Evolutionary conservation across 495 filamentous ascomycete species (phyloP), one percentile per base, ranked within the genome.

Genomic region (Patellaria atrata): DNA sequence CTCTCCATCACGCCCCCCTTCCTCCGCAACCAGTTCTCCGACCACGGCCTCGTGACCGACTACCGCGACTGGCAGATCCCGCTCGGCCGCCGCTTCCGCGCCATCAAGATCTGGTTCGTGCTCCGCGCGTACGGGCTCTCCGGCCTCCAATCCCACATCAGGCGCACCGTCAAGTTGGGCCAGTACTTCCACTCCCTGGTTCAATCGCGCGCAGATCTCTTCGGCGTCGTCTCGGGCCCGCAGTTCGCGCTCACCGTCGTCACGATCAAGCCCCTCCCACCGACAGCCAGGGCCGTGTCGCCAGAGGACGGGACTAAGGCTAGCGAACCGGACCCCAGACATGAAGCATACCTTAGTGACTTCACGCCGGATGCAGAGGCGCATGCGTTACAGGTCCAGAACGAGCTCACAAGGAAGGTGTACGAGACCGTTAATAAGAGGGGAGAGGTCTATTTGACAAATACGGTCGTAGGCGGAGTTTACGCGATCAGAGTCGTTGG

Each of bases 1-100:
- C 70, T 94, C 19, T 77, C 73, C 48, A 78, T 94, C 54, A 81
- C 77, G 32, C 83, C 82, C 2, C 68, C 77, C 5, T 96, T 91
- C 58, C 70, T 91, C 6, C 67, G 71, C 39, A 94, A 93, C 57
- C 55, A 70, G 2, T 83, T 77, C 55, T 78, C 77, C 0, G 81
- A 85, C 38, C 68, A 67, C 27, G 87, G 87, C 1, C 67, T 85
- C 4, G 89, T 97, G 2, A 94, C 84, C 22, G 89, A 97, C 52
- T 96, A 97, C 59, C 73, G 89, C 16, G 91, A 97, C 65, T 97
- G 89, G 89, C 85, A 91, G 57, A 94, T 97, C 51, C 89, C 89
- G 8, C 71, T 97, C 0, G 89, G 89, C 9, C 68, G 89, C 5
- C 71, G 89, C n/a, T 96, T 97, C 65, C 65, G 89, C 9, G 70